phyloP scores from a whole-genome alignment of 2,329 filamentous ascomycete genomes.

The Cordyceps fumosorosea region DNA sequence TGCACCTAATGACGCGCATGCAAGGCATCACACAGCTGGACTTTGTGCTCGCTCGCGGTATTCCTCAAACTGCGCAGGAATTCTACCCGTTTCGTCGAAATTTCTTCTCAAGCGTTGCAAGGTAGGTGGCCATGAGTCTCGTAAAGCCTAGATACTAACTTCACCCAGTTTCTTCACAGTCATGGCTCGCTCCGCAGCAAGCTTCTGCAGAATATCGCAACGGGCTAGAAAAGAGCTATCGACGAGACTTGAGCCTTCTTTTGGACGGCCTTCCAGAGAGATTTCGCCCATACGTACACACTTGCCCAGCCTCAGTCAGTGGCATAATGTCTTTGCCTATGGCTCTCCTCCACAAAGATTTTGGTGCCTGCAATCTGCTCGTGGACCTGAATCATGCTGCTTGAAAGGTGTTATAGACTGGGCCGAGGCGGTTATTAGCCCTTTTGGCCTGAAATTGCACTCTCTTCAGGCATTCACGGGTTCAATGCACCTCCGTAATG shows the following conservation, averaged over 20 bases:
- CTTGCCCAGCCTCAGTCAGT: background rate
- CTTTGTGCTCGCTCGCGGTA: conserved; percentile 28
- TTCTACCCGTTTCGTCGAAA: conserved; percentile 28
- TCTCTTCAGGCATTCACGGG: conserved; percentile 27
- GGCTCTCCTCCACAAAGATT: conserved; percentile 33
- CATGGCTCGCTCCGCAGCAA: background rate
- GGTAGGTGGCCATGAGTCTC: conserved; percentile 24
- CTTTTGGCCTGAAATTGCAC: conserved; percentile 34
- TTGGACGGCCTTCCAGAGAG: background rate
- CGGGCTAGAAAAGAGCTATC: background rate
- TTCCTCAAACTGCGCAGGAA: conserved; percentile 28
- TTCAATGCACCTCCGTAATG: conserved; percentile 29
- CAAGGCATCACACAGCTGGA: conserved; percentile 29
- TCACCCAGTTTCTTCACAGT: conserved; percentile 24
- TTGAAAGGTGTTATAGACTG: conserved; percentile 35
- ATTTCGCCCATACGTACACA: background rate
- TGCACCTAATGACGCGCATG: conserved; percentile 31
- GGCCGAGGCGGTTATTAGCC: conserved; percentile 33
- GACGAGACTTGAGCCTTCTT: background rate
- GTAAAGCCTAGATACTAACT: conserved; percentile 22
- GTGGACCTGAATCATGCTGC: conserved; percentile 30
- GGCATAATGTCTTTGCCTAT: conserved; percentile 20
- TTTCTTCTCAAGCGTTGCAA: conserved; percentile 28
- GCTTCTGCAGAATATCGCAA: background rate
- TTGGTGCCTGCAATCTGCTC: conserved; percentile 33